A percentile compares a stretch with the other conserved stretches of the same genome.
Conservation (phyloP, 352 stramenopile species). For the Aphanomyces invadans region DNA sequence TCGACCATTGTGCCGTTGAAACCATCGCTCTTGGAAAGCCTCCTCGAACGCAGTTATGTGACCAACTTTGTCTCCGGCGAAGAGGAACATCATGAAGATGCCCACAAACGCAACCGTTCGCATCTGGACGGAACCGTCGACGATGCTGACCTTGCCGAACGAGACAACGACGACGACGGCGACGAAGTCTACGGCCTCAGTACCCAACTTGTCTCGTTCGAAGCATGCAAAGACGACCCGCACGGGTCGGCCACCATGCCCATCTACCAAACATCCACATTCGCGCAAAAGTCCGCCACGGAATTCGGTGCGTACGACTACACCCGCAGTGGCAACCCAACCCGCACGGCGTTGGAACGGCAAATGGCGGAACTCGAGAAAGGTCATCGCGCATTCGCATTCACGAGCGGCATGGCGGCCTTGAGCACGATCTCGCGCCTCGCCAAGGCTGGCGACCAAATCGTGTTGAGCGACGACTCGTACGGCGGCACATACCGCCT, state of each 20-base stretch:
- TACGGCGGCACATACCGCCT: conserved; percentile 95
- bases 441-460: conserved; percentile 83
- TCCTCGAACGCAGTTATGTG: conserved; percentile 80
- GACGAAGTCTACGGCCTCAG: conserved; percentile 53
- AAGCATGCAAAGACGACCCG: conserved; percentile 82
- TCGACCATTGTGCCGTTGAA: conserved; percentile 32
- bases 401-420: conserved; percentile 94
- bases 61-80: conserved; percentile 76
- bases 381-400: conserved; percentile 77
- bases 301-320: conserved; percentile 92
- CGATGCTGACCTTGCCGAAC: conserved; percentile 33
- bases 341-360: conserved; percentile 86
- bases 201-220: conserved; percentile 68
- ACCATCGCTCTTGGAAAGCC: conserved; percentile 59
- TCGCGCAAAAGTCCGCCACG: conserved; percentile 80
- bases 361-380: conserved; percentile 82
- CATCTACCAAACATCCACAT: conserved; percentile 90
- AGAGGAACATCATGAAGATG: conserved; percentile 28
- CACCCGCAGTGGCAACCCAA: conserved; percentile 90
- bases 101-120: conserved; percentile 40
- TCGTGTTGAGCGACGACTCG: conserved; percentile 91
- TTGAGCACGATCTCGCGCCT: conserved; percentile 88
- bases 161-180: conserved; percentile 31
- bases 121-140: conserved; percentile 75
- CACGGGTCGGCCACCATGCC: conserved; percentile 86